Conservation (phyloP, 768 basidiomycete species). For the Panaeolus papilionaceus region DNA sequence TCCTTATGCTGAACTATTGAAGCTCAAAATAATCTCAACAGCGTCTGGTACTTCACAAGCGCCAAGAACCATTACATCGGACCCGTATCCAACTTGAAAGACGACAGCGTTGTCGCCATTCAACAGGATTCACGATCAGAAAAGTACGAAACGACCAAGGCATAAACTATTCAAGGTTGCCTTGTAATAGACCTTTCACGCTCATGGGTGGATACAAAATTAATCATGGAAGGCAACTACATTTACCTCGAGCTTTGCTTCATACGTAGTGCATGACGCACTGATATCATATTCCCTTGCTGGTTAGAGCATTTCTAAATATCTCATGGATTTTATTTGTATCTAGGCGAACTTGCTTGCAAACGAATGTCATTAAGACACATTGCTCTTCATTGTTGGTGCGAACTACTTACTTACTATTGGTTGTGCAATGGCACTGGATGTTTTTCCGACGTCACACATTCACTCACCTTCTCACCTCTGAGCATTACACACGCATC, state of each 20-base stretch:
- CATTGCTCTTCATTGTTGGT: not conserved
- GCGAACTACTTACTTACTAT: not conserved
- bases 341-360: not conserved
- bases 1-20: slow-evolving; percentile 18
- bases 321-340: not conserved
- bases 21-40: slow-evolving; percentile 24
- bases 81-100: slow-evolving; percentile 58
- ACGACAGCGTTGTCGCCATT: slow-evolving; percentile 27
- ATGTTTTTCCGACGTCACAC: not conserved
- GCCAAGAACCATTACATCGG: slow-evolving; percentile 64
- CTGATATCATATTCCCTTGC: not conserved
- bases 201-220: not conserved
- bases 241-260: not conserved
- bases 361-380: not conserved
- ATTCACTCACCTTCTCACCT: not conserved
- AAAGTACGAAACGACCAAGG: slow-evolving; percentile 6
- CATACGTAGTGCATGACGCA: not conserved
- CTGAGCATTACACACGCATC: not conserved
- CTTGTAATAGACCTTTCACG: not conserved
- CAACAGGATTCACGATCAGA: slow-evolving; percentile 21
- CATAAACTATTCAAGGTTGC: slow-evolving; percentile 1
- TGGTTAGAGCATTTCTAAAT: slow-evolving; percentile 7
- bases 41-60: slow-evolving; percentile 58
- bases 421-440: not conserved
- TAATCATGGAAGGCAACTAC: not conserved